A percentile compares a stretch with the other conserved stretches of the same genome.
Conservation (phyloP, 2,329 filamentous ascomycete species). For the Mollisiaceae sp. region DNA sequence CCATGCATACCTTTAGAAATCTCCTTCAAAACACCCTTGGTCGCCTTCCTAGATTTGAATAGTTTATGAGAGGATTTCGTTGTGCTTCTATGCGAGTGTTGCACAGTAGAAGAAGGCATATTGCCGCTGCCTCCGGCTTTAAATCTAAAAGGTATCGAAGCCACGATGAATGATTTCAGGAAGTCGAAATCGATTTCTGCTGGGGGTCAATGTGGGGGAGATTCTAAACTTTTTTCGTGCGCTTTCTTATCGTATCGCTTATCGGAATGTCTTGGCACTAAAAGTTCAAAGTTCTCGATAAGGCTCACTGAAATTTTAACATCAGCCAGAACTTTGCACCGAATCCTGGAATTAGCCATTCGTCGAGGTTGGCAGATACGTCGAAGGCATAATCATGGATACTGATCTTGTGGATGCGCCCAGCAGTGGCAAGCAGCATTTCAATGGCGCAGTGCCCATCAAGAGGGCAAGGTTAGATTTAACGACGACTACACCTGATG, state of each 20-base stretch:
- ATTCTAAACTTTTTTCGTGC: slow-evolving; percentile 29
- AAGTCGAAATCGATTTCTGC: slow-evolving; percentile 12
- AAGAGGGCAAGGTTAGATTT: slow-evolving; percentile 57
- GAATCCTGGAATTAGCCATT: background rate
- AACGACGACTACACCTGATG: slow-evolving; percentile 35
- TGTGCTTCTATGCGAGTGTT: slow-evolving; percentile 89
- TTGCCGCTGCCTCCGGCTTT: slow-evolving; percentile 73
- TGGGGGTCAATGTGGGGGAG: slow-evolving; percentile 19
- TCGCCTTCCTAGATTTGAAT: slow-evolving; percentile 91
- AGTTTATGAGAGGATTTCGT: slow-evolving; percentile 88
- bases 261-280: slow-evolving; percentile 33
- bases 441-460: slow-evolving; percentile 60
- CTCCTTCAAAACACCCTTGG: slow-evolving; percentile 86
- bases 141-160: slow-evolving; percentile 82
- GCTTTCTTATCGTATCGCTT: slow-evolving; percentile 34
- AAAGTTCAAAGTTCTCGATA: slow-evolving; percentile 23
- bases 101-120: slow-evolving; percentile 73
- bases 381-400: slow-evolving; percentile 26
- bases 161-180: slow-evolving; percentile 54
- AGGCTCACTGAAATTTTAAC: background rate
- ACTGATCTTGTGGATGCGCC: slow-evolving; percentile 26
- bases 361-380: background rate
- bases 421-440: slow-evolving; percentile 30
- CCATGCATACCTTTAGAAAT: slow-evolving; percentile 72
- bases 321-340: background rate